Evolutionary conservation across 805 yeast genomes (phyloP), one percentile per base, ranked within the genome.

Genomic region (Wickerhamiella nectarea): DNA sequence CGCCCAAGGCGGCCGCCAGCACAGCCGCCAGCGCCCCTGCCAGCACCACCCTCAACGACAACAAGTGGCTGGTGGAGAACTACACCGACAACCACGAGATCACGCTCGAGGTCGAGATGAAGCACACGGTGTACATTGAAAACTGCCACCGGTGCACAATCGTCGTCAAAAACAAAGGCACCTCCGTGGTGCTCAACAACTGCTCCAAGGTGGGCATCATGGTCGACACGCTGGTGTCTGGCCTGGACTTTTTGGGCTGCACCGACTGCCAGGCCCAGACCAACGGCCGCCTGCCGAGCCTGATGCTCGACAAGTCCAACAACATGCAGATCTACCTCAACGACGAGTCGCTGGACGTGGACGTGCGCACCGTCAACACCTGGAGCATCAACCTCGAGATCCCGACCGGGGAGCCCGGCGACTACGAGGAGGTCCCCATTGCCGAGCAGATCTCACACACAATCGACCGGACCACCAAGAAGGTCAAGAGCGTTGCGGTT

Each of bases 361-460:
- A 85, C 56, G 67, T 91, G 37, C 84, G 76, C 63, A 81, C 95
- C 2, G 79, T 94, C 38, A 77, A 83, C 43, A 74, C 94, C 12
- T 81, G 96, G 0, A 73, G 94, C 3, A 67, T 91, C 61, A 91
- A 91, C 60, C 69, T 91, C 52, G 84, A 87, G 56, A 70, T 84
- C 36, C 95, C 95, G 21, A 72, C 71, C 38, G 74, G 68, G 12
- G 78, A 70, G 18, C 84, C 76, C 31, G 74, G 69, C 37, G 80
- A 89, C 59, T 78, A 72, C 62, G 73, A 69, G 43, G 99, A 91
- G 62, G 65, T 76, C 44, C 78, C 95, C 7, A 74, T 82, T 34
- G 95, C 97, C 7, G 99, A 91, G 64, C 98, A 91, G 66, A 72
- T 91, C 62, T 74, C 75, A 57, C 95, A 85, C 63, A 68, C 73